Percentiles rank a stretch among this genome's conserved stretches.
Evolutionary conservation across 1,139 yeast genomes (phyloP).

Genomic region (Hansenula lynferdii): DNA sequence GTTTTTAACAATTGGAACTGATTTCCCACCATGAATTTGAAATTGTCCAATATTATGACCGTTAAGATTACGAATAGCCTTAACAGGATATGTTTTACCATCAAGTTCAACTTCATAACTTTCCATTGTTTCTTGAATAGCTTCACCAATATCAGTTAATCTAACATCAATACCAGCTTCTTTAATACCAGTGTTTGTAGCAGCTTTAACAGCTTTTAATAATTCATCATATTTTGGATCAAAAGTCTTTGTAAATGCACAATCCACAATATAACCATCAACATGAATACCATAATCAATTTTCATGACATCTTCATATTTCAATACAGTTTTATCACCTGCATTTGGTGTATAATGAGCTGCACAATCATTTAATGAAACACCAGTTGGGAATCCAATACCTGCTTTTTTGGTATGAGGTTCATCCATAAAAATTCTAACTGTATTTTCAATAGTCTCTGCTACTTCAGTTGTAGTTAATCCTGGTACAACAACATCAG

Average conservation of each 20-base stretch:
- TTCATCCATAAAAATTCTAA: constrained; percentile 69
- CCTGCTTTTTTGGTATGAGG: constrained; percentile 55
- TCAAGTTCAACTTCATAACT: constrained; percentile 87
- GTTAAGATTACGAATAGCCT: constrained; percentile 85
- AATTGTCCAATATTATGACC: constrained; percentile 90
- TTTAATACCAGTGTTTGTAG: constrained; percentile 88
- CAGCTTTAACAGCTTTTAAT: constrained; percentile 81
- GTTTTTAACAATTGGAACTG: constrained; percentile 92
- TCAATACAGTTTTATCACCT: constrained; percentile 78
- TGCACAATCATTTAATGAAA: constrained; percentile 89
- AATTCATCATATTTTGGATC: constrained; percentile 78
- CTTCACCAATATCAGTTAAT: constrained; percentile 91
- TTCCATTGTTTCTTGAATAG: constrained; percentile 96
- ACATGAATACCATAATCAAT: constrained; percentile 97
- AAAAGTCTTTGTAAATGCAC: constrained; percentile 91
- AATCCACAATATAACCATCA: constrained; percentile 91
- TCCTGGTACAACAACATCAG: constrained; percentile 76
- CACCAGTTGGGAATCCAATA: constrained; percentile 96
- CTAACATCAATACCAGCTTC: constrained; percentile 97
- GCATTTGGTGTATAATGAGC: constrained; percentile 98
- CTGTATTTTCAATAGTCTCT: constrained; percentile 80
- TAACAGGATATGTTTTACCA: constrained; percentile 81
- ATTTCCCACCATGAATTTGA: constrained; percentile 89
- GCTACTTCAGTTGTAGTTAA: constrained; percentile 91
- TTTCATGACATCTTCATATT: constrained; percentile 90